phyloP scores from a whole-genome alignment of 1,139 yeast genomes.

The Blastobotrys ciferrii region DNA sequence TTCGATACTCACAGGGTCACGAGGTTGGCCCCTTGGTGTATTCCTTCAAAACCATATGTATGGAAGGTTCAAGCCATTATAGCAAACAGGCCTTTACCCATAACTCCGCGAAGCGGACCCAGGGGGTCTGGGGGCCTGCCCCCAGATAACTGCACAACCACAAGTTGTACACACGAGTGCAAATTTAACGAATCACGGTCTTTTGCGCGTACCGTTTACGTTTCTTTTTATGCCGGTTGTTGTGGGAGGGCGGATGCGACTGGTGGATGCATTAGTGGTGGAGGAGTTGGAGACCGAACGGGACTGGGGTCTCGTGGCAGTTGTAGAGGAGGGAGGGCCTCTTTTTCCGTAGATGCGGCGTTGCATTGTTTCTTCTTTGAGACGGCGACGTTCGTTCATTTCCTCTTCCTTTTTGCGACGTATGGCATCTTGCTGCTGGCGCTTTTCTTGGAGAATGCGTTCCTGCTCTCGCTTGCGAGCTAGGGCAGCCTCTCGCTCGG shows the following conservation, averaged over 20 bases:
- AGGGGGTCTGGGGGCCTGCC: no score
- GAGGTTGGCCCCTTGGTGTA: no score
- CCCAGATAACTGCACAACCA: no score
- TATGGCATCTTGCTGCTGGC: conserved; percentile 22
- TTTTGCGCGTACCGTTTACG: conserved; percentile 5
- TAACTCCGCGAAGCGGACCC: no score
- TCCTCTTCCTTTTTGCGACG: conserved; percentile 22
- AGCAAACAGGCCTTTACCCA: no score
- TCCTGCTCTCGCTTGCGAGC: conserved; percentile 27
- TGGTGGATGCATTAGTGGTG: not conserved
- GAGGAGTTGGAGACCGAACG: not conserved
- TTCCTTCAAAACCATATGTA: no score
- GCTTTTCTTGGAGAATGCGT: conserved; percentile 22
- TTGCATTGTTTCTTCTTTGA: conserved; percentile 23
- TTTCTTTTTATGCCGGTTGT: conserved; percentile 15
- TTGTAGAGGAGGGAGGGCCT: conserved; percentile 11
- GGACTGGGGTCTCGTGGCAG: conserved; percentile 8
- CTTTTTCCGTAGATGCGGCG: conserved; percentile 28
- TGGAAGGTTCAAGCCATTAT: no score
- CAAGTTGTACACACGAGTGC: no score
- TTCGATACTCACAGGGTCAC: no score
- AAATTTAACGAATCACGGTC: not conserved
- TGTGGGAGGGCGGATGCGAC: conserved; percentile 16
- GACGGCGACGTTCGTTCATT: conserved; percentile 21
- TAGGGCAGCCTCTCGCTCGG: conserved; percentile 24